Percentiles rank a stretch among this genome's conserved stretches.
Evolutionary conservation across 2,329 filamentous ascomycete species (phyloP).

Genomic region (Aspergillus vadensis): DNA sequence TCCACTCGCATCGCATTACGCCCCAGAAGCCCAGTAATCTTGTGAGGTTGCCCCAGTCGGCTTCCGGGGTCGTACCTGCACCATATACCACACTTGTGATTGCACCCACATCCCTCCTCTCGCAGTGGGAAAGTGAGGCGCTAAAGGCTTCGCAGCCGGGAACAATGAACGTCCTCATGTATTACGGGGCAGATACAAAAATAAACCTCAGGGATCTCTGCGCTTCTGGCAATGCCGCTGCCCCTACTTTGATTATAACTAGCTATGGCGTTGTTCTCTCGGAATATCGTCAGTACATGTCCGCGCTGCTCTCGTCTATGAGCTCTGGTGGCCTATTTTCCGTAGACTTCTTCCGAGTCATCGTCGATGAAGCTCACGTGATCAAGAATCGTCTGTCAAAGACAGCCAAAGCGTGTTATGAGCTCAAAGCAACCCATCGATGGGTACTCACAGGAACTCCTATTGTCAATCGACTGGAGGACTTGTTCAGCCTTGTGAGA

Average conservation of each 20-base stretch:
- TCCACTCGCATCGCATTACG: slow-evolving; percentile 78
- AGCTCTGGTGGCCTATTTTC: slow-evolving; percentile 77
- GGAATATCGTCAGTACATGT: slow-evolving; percentile 75
- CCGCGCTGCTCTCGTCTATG: slow-evolving; percentile 44
- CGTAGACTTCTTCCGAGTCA: slow-evolving; percentile 89
- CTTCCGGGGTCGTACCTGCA: slow-evolving; percentile 63
- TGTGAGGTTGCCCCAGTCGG: slow-evolving; percentile 61
- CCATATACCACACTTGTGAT: slow-evolving; percentile 91
- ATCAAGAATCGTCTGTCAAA: slow-evolving; percentile 92
- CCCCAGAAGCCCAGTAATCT: slow-evolving; percentile 57
- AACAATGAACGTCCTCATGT: slow-evolving; percentile 80
- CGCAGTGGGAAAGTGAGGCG: slow-evolving; percentile 96
- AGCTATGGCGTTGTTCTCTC: slow-evolving; percentile 91
- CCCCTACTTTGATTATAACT: slow-evolving; percentile 89
- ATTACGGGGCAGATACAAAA: slow-evolving; percentile 86
- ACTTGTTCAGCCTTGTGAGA: slow-evolving; percentile 87
- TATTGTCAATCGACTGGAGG: slow-evolving; percentile 93
- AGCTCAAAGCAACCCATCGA: slow-evolving; percentile 78
- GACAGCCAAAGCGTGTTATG: slow-evolving; percentile 92
- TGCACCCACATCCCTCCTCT: slow-evolving; percentile 94
- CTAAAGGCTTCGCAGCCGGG: slow-evolving; percentile 85
- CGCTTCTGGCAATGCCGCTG: slow-evolving; percentile 71
- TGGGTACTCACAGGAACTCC: slow-evolving; percentile 96
- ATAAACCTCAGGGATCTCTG: slow-evolving; percentile 78
- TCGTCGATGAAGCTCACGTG: slow-evolving; percentile 90